Base-by-base conservation (phyloP, 495 filamentous ascomycete genomes). In the Tuber microsphaerosporum region DNA sequence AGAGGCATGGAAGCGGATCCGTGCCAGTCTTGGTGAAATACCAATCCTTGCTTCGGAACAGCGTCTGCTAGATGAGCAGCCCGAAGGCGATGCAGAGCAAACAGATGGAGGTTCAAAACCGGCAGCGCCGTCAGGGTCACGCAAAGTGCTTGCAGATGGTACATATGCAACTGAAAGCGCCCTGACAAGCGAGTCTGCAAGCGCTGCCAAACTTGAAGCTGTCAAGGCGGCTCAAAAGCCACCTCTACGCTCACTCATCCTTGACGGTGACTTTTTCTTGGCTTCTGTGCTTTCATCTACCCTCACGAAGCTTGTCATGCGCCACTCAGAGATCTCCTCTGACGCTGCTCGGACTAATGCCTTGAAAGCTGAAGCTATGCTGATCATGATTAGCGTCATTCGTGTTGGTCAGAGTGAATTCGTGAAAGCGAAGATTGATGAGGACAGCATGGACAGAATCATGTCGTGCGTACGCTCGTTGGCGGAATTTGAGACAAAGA, bases 331-430 rank as follows among this genome's bases (percentile, higher is more conserved):
- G 84, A 94, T 97, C 75, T 97, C 94, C 26, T 87, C 92, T 37
- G 95, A 98, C 79, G 84, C 86, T 41, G 91, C 92, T 44, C 91
- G 96, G 31, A 98, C 94, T 20, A 98, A 98, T 81, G 94, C 94
- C 46, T 88, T 99, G 6, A 91, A 93, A 39, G 95, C 95, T 5
- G 96, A 99, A 85, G 96, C 96, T 43, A 99, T 98, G 96, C 88
- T 98, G 68, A 98, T 98, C 83, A 97, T 99, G 94, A 97, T 98
- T 78, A 97, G 94, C 31, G 95, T 99, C 81, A 92, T 97, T 77
- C 93, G 96, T 76, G 96, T 97, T 75, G 96, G 96, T 19, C 96
- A 99, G 85, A 97, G 94, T 12, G 92, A 95, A 80, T 99, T 99
- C 75, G 96, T 97, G 82, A 97, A 97, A 85, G 92, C 92, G 10